Conservation (phyloP, 306 rosid species). For the Urtica urens region DNA sequence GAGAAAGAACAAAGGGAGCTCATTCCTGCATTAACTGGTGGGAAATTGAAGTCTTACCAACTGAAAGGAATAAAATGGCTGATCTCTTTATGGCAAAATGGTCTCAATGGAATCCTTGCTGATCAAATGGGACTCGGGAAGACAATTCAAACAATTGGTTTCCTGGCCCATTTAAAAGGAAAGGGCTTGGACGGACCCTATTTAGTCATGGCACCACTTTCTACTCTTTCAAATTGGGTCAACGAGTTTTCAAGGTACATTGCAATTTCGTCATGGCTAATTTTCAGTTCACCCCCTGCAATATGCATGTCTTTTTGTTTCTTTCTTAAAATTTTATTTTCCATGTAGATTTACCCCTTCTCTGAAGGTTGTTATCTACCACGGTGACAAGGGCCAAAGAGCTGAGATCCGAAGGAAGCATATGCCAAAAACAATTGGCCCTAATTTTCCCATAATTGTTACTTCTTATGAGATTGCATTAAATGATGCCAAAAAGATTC, state of each 20-base stretch:
- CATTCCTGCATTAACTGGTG: slow-evolving; percentile 82
- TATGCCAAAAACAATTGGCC: slow-evolving; percentile 74
- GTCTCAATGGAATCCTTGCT: slow-evolving; percentile 93
- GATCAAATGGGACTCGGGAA: slow-evolving; percentile 99
- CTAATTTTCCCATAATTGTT: slow-evolving; percentile 64
- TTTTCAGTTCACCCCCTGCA: slow-evolving; percentile 6
- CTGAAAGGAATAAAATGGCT: slow-evolving; percentile 94
- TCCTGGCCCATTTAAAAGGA: slow-evolving; percentile 75
- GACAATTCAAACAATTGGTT: slow-evolving; percentile 93
- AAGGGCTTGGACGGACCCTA: slow-evolving; percentile 90
- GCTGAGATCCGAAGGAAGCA: slow-evolving; percentile 58
- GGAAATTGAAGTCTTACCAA: slow-evolving; percentile 73
- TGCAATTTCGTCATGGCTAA: neutral
- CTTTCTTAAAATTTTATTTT: neutral
- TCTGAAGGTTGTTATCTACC: slow-evolving; percentile 48
- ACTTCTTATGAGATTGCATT: slow-evolving; percentile 93
- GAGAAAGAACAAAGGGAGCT: slow-evolving; percentile 79
- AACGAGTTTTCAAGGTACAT: slow-evolving; percentile 72
- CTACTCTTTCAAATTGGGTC: slow-evolving; percentile 91
- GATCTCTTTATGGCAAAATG: slow-evolving; percentile 99
- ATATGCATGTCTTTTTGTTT: neutral
- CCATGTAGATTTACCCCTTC: slow-evolving; percentile 68
- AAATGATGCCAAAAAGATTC: slow-evolving; percentile 47
- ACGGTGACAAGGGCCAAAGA: slow-evolving; percentile 63
- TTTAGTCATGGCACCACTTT: slow-evolving; percentile 79